phyloP scores from a whole-genome alignment of 139 green algal species.

The Coccomyxa sp. region DNA sequence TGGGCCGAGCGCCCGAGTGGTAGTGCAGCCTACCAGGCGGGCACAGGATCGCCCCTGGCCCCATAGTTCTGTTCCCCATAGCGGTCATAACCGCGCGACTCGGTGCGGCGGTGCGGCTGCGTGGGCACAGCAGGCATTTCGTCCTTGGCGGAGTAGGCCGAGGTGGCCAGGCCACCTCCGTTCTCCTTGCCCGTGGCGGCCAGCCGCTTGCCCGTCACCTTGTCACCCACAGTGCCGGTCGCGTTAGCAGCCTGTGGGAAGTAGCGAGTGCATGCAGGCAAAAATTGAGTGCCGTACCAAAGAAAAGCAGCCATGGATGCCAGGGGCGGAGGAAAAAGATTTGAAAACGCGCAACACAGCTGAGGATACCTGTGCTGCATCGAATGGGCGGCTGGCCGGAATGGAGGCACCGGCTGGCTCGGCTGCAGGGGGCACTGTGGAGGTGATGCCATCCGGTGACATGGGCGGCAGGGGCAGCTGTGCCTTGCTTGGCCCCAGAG shows the following conservation, averaged over 20 bases:
- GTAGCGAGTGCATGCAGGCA: background rate
- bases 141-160: constrained; percentile 17
- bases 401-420: background rate
- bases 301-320: too few species aligned
- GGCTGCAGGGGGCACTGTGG: background rate
- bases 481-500: background rate
- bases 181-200: constrained; percentile 18
- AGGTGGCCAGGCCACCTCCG: constrained; percentile 2
- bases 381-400: background rate
- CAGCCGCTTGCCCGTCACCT: constrained; percentile 19
- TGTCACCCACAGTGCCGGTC: constrained; percentile 5
- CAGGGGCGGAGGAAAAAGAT: too few species aligned
- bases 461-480: background rate
- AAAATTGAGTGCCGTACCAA: background rate
- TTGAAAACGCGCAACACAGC: too few species aligned
- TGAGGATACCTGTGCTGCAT: background rate
- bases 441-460: background rate
- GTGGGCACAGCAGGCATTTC: constrained; percentile 21
- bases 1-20: too few species aligned
- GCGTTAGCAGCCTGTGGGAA: background rate
- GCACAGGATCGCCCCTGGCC: too few species aligned
- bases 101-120: constrained; percentile 10
- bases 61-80: constrained; percentile 19
- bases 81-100: constrained; percentile 27
- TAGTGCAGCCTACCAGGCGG: too few species aligned